Evolutionary conservation across 163 green algal genomes (phyloP).

Genomic region (Scenedesmus sp.): DNA sequence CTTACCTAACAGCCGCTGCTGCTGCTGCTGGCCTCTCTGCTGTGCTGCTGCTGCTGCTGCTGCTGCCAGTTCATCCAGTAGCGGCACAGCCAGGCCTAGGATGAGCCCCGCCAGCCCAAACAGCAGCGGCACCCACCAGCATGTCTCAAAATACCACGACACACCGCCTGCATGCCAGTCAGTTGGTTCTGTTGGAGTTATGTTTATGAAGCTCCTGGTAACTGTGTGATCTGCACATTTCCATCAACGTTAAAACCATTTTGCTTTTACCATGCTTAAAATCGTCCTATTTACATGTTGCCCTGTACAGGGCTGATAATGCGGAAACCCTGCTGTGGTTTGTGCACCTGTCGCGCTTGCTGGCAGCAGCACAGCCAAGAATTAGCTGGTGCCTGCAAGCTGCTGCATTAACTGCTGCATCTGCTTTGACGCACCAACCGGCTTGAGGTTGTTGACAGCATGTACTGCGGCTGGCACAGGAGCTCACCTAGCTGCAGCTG

Average conservation of each 20-base stretch:
- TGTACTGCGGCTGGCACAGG: not conserved
- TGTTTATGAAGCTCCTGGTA: no score
- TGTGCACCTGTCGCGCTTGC: no score
- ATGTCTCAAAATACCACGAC: slow-evolving; percentile 61
- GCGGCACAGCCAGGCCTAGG: slow-evolving; percentile 60
- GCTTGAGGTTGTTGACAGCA: no score
- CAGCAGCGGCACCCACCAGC: slow-evolving; percentile 76
- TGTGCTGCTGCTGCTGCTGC: not conserved
- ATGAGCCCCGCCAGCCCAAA: slow-evolving; percentile 75
- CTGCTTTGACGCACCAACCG: not conserved
- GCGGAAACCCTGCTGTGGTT: not conserved
- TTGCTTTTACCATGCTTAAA: no score
- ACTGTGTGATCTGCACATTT: no score
- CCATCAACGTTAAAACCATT: no score
- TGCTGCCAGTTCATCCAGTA: slow-evolving; percentile 52
- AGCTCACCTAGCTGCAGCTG: slow-evolving; percentile 24
- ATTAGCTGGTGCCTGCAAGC: no score
- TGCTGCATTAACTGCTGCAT: no score
- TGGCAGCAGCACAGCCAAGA: not conserved
- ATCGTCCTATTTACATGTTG: no score
- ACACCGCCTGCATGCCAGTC: not conserved
- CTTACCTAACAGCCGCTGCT: not conserved
- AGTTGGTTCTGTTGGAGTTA: no score
- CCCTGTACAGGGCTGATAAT: not conserved
- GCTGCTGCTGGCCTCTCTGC: not conserved